Conservation (phyloP, 176 grass and related monocot species). For the Eremochloa ophiuroides region DNA sequence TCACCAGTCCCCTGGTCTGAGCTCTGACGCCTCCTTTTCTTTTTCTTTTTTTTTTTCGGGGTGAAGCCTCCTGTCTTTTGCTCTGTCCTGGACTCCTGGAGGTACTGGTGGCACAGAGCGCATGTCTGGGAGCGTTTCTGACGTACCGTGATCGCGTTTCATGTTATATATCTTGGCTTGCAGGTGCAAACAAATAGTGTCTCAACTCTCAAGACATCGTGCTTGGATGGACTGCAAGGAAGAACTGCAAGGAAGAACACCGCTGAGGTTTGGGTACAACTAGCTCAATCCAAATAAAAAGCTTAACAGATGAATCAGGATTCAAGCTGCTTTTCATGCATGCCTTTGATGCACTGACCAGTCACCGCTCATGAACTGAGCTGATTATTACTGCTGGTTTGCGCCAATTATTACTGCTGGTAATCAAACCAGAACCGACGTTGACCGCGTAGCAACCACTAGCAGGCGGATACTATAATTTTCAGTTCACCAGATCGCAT, state of each 20-base stretch:
- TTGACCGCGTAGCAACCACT: slow-evolving; percentile 3
- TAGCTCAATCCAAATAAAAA: background rate
- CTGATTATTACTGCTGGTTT: background rate
- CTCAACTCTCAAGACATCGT: background rate
- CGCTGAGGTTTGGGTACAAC: background rate
- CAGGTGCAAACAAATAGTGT: background rate
- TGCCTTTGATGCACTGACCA: background rate
- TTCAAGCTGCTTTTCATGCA: background rate
- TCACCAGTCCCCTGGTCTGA: too few species aligned
- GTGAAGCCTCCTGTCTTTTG: background rate
- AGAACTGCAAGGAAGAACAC: background rate
- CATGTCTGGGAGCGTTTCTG: background rate
- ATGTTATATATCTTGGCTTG: background rate
- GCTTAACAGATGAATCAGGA: background rate
- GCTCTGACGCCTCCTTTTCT: background rate
- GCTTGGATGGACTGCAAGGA: background rate
- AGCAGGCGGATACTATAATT: slow-evolving; percentile 12
- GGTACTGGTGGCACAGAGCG: background rate
- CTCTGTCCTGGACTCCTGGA: background rate
- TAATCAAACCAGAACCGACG: background rate
- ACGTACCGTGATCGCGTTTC: slow-evolving; percentile 10
- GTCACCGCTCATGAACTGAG: background rate
- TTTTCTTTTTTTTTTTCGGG: too few species aligned
- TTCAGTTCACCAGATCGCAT: slow-evolving; percentile 9
- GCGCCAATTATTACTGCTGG: slow-evolving; percentile 9